Conservation (phyloP, 2,329 filamentous ascomycete genomes). For the Teratosphaeria zuluensis region DNA sequence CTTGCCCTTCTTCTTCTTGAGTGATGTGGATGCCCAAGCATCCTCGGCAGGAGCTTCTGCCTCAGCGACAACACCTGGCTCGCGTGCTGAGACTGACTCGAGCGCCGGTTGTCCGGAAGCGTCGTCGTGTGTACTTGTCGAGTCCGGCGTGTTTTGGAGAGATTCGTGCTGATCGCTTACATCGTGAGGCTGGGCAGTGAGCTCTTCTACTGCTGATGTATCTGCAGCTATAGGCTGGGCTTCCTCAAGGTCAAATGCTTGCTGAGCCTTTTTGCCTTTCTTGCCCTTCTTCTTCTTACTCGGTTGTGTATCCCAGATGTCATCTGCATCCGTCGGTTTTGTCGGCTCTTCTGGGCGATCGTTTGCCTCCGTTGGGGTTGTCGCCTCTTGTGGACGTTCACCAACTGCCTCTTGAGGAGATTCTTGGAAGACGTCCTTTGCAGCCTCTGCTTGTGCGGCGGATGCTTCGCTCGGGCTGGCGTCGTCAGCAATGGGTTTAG, state of each 20-base stretch:
- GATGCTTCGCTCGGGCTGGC: neutral
- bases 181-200: neutral
- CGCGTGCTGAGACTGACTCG: too few species aligned
- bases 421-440: neutral
- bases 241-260: neutral
- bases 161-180: neutral
- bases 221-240: neutral
- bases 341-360: neutral
- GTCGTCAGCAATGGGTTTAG: neutral
- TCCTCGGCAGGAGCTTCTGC: constrained; percentile 1
- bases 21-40: constrained; percentile 3
- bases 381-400: neutral
- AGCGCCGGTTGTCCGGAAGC: neutral
- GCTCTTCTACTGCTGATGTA: neutral
- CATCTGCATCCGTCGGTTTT: neutral
- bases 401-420: neutral
- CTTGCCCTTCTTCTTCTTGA: constrained; percentile 12
- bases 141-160: neutral
- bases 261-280: constrained; percentile 16
- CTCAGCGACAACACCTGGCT: neutral
- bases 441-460: neutral
- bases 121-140: neutral
- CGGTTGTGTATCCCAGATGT: neutral
- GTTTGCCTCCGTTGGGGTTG: neutral
- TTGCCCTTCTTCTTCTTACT: constrained; percentile 11